A percentile compares a stretch with the other conserved stretches of the same genome.
These are phyloP conservation scores for Agaricus bisporus DNA, from an alignment of 768 basidiomycete genomes.

Conservation along the genomic window DNA sequence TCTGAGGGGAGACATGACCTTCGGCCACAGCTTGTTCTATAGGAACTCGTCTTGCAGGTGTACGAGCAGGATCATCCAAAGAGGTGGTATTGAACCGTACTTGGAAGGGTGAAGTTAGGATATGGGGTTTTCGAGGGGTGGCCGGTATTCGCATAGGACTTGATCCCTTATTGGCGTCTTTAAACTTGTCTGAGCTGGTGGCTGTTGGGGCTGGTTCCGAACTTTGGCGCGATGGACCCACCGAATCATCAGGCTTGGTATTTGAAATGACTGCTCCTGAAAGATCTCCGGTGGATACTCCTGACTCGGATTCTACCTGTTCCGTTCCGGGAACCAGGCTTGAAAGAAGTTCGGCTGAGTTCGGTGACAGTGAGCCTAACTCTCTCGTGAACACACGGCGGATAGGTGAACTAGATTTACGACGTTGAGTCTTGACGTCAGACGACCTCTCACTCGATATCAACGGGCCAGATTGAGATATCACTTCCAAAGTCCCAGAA, in stretches of 20 bases:
- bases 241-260: background rate
- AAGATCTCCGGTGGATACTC: conserved; percentile 11
- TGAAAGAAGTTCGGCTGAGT: conserved; percentile 32
- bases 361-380: conserved; percentile 55
- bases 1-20: conserved; percentile 45
- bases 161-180: conserved; percentile 19
- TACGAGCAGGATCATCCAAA: conserved; percentile 35
- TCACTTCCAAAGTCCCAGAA: background rate
- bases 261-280: background rate
- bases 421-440: conserved; percentile 1
- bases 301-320: background rate
- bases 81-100: conserved; percentile 22
- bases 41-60: conserved; percentile 62
- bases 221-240: background rate
- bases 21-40: conserved; percentile 44
- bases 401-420: conserved; percentile 3
- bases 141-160: conserved; percentile 18
- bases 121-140: conserved; percentile 10
- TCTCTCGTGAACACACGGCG: conserved; percentile 23
- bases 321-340: conserved; percentile 17
- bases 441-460: background rate
- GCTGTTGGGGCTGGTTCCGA: conserved; percentile 23
- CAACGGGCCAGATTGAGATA: background rate
- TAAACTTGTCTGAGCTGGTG: conserved; percentile 16
- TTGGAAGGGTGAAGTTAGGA: conserved; percentile 19